Evolutionary conservation across 768 basidiomycete genomes (phyloP).

Genomic region (Galerina sulciceps): DNA sequence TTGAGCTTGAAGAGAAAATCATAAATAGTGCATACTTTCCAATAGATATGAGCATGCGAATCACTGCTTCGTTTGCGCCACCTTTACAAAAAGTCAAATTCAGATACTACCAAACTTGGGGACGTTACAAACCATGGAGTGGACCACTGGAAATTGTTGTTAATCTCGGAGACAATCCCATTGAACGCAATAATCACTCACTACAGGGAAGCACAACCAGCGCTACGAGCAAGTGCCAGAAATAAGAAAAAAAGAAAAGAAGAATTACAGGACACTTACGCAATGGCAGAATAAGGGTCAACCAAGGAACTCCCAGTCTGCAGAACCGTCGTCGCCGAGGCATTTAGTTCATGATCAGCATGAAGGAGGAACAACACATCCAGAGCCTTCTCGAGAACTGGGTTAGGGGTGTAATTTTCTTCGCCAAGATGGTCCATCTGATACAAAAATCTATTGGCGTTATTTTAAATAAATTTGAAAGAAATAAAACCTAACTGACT

Average conservation of each 20-base stretch:
- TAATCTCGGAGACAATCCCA: not conserved
- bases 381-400: constrained; percentile 84
- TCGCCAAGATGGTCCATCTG: constrained; percentile 86
- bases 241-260: not conserved
- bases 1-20: not conserved
- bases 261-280: constrained; percentile 43
- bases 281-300: constrained; percentile 87
- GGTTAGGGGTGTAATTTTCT: constrained; percentile 77
- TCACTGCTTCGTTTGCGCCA: constrained; percentile 93
- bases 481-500: constrained; percentile 17
- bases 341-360: constrained; percentile 92
- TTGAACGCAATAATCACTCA: constrained; percentile 40
- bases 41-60: constrained; percentile 90
- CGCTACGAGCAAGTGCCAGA: constrained; percentile 40
- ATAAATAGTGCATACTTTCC: constrained; percentile 59
- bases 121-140: constrained; percentile 55
- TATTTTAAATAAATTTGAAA: not conserved
- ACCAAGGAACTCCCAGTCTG: constrained; percentile 90
- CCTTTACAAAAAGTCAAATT: constrained; percentile 40
- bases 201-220: constrained; percentile 90
- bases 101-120: not conserved
- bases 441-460: constrained; percentile 71
- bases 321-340: constrained; percentile 82
- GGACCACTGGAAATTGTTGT: constrained; percentile 54
- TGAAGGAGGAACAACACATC: constrained; percentile 88